phyloP scores from a whole-genome alignment of 1,284 basidiomycete species.

The Meripilus lineatus region DNA sequence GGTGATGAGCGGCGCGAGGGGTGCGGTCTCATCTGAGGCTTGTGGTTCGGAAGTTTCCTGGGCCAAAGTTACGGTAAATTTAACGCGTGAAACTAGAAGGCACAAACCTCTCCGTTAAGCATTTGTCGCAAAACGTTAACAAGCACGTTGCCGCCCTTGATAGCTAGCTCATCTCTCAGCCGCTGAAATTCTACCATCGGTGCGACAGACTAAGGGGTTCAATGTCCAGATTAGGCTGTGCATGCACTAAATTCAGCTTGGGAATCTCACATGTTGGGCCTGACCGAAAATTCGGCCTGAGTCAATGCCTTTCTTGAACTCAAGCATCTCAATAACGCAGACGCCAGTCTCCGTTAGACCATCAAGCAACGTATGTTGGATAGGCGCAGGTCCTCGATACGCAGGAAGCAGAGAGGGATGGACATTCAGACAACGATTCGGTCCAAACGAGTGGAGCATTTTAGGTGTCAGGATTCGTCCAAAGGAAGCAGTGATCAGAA shows the following conservation, averaged over 20 bases:
- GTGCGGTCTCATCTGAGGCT: slow-evolving; percentile 30
- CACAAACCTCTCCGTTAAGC: slow-evolving; percentile 45
- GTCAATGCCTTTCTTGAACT: slow-evolving; percentile 54
- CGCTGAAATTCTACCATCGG: slow-evolving; percentile 44
- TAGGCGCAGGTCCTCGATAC: slow-evolving; percentile 89
- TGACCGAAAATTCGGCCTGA: slow-evolving; percentile 53
- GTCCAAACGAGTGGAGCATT: slow-evolving; percentile 62
- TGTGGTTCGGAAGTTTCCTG: slow-evolving; percentile 47
- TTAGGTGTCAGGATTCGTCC: slow-evolving; percentile 77
- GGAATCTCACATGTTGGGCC: slow-evolving; percentile 38
- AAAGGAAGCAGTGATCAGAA: slow-evolving; percentile 90
- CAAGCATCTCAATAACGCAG: slow-evolving; percentile 62
- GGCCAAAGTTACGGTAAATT: neutral
- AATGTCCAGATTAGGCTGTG: too few relatives aligned
- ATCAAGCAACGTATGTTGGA: slow-evolving; percentile 80
- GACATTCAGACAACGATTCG: slow-evolving; percentile 74
- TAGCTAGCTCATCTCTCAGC: slow-evolving; percentile 59
- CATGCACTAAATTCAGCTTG: too few relatives aligned
- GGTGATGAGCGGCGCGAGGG: slow-evolving; percentile 61
- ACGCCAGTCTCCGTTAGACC: slow-evolving; percentile 64
- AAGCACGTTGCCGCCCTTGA: slow-evolving; percentile 65
- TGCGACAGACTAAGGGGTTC: slow-evolving; percentile 40
- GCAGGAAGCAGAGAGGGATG: slow-evolving; percentile 90
- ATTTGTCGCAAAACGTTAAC: slow-evolving; percentile 68
- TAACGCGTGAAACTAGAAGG: neutral